Percentiles rank a stretch among this genome's conserved stretches.
Conservation (phyloP, 179 eudicot genomes). For the Pouteria campechiana region DNA sequence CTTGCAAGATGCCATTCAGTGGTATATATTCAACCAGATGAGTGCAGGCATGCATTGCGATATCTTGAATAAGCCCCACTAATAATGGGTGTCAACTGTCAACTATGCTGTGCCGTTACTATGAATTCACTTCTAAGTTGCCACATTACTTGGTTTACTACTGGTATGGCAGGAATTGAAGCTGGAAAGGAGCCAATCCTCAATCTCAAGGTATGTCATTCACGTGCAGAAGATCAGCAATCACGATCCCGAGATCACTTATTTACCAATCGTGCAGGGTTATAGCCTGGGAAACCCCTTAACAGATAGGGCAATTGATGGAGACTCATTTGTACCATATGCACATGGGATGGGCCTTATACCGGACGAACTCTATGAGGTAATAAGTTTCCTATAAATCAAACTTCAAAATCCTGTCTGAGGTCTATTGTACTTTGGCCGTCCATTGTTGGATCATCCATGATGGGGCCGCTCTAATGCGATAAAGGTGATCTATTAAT, state of each 20-base stretch:
- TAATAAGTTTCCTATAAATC: not conserved
- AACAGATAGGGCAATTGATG: conserved; percentile 6
- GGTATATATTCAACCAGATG: too few relatives aligned
- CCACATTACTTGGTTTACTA: not conserved
- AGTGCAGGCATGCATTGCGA: too few relatives aligned
- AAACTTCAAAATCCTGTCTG: too few relatives aligned
- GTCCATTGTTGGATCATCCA: too few relatives aligned
- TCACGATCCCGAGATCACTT: too few relatives aligned
- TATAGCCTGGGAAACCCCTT: conserved; percentile 13
- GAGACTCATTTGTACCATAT: conserved; percentile 9
- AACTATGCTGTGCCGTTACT: too few relatives aligned
- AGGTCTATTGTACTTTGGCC: too few relatives aligned
- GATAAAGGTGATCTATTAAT: not conserved
- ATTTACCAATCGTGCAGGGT: conserved; percentile 6
- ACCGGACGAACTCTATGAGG: conserved; percentile 18
- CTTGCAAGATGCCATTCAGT: too few relatives aligned
- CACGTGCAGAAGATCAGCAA: not conserved
- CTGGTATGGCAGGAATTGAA: conserved; percentile 5
- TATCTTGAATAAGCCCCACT: too few relatives aligned
- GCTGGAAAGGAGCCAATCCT: conserved; percentile 8
- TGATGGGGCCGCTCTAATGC: not conserved
- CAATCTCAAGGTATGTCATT: conserved; percentile 8
- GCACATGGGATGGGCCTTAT: conserved; percentile 18
- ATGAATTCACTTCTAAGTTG: not conserved
- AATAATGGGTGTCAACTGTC: too few relatives aligned